These are phyloP conservation scores for Tricholoma bakamatsutake DNA, from an alignment of 768 basidiomycete species.

Conservation along the genomic window DNA sequence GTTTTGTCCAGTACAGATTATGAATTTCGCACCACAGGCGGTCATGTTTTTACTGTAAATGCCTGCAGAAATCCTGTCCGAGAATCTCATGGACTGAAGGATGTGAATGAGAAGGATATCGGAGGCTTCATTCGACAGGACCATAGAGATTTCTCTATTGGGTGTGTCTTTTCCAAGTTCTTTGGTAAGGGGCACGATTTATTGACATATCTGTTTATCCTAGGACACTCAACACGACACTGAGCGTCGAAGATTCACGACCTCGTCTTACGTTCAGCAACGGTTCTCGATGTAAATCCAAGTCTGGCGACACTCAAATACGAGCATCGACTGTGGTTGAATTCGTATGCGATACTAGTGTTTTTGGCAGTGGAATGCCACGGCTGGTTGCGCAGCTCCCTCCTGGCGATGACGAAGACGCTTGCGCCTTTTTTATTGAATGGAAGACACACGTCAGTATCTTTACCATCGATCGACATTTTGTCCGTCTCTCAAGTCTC, in stretches of 20 bases:
- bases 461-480: background rate
- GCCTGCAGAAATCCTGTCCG: constrained; percentile 52
- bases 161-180: constrained; percentile 37
- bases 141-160: constrained; percentile 68
- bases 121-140: constrained; percentile 56
- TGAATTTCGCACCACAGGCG: constrained; percentile 40
- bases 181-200: background rate
- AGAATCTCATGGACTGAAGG: constrained; percentile 55
- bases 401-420: constrained; percentile 49
- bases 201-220: background rate
- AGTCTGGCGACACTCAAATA: constrained; percentile 29
- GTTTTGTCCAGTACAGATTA: constrained; percentile 54
- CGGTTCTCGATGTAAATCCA: constrained; percentile 61
- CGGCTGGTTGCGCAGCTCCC: constrained; percentile 65
- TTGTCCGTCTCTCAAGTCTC: background rate
- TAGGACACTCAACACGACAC: constrained; percentile 60
- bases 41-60: constrained; percentile 50
- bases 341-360: constrained; percentile 70
- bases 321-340: constrained; percentile 63
- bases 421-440: constrained; percentile 79
- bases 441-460: constrained; percentile 72
- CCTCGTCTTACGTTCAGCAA: constrained; percentile 52
- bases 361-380: constrained; percentile 49
- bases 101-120: constrained; percentile 46
- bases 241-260: constrained; percentile 45